A percentile compares a stretch with the other conserved stretches of the same genome.
phyloP scores from a whole-genome alignment of 495 filamentous ascomycete genomes.

The Penicillium malachiteum region DNA sequence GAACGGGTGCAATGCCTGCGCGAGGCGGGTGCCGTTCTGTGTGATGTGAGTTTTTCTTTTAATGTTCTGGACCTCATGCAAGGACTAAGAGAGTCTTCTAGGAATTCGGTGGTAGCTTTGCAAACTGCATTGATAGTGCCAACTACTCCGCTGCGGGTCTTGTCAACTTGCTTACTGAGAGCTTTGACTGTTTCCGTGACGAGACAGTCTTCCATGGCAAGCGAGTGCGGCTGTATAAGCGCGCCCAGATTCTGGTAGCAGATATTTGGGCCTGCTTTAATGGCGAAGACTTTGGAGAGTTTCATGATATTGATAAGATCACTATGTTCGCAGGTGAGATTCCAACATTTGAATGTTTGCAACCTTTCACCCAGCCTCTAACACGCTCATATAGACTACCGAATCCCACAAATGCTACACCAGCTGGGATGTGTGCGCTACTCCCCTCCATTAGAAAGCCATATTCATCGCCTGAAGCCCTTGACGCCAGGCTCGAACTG shows the following conservation, averaged over 20 bases:
- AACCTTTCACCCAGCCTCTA: conserved; percentile 1
- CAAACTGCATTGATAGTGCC: conserved; percentile 71
- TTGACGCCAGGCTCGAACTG: conserved; percentile 72
- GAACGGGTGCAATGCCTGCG: conserved; percentile 77
- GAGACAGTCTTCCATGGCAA: conserved; percentile 68
- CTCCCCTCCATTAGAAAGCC: conserved; percentile 70
- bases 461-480: conserved; percentile 59
- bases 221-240: conserved; percentile 82
- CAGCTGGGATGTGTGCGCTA: conserved; percentile 79
- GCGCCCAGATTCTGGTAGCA: conserved; percentile 92
- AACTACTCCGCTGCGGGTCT: conserved; percentile 77
- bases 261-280: conserved; percentile 95
- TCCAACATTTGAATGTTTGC: background rate
- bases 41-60: conserved; percentile 59
- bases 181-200: conserved; percentile 86
- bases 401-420: conserved; percentile 91
- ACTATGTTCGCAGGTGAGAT: conserved; percentile 86
- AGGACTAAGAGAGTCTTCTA: conserved; percentile 30
- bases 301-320: conserved; percentile 87
- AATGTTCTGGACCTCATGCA: background rate
- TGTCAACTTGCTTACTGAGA: conserved; percentile 74
- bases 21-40: conserved; percentile 81
- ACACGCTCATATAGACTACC: conserved; percentile 63
- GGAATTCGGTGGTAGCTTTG: conserved; percentile 76
- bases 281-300: conserved; percentile 74